Percentiles rank a stretch among this genome's conserved stretches.
Evolutionary conservation across 345 rosid genomes (phyloP).

Genomic region (Diplotaxis tenuifolia): DNA sequence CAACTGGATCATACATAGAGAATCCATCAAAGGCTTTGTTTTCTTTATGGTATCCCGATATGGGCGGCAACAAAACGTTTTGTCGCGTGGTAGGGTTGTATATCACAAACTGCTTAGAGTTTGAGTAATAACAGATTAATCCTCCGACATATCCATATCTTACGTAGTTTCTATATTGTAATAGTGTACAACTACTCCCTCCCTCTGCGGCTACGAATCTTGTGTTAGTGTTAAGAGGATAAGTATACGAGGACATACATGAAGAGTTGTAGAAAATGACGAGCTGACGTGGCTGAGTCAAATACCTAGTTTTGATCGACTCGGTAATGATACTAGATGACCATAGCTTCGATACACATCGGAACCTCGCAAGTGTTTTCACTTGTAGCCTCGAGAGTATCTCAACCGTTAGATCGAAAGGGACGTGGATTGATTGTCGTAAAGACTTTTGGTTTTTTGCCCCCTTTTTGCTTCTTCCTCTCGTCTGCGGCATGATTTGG

Average conservation of each 20-base stretch:
- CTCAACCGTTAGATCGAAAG: neutral
- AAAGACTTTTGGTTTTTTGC: neutral
- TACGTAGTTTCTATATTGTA: neutral
- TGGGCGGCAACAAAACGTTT: neutral
- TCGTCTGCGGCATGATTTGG: neutral
- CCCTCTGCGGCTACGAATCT: neutral
- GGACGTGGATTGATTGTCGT: neutral
- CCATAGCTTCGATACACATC: neutral
- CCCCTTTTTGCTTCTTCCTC: neutral
- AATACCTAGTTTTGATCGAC: neutral
- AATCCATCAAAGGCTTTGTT: neutral
- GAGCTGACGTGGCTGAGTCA: neutral
- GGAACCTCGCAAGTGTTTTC: neutral
- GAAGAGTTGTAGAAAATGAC: neutral
- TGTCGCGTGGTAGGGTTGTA: neutral
- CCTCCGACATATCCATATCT: neutral
- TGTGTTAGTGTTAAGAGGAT: neutral
- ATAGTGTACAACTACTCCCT: neutral
- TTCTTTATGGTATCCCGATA: neutral
- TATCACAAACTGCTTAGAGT: neutral
- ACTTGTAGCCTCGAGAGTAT: neutral
- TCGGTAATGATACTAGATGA: neutral
- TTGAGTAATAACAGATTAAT: neutral
- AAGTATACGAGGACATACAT: neutral
- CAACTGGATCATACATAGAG: neutral